Base-by-base conservation (phyloP, 768 basidiomycete genomes). In the Pluteus cervinus region DNA sequence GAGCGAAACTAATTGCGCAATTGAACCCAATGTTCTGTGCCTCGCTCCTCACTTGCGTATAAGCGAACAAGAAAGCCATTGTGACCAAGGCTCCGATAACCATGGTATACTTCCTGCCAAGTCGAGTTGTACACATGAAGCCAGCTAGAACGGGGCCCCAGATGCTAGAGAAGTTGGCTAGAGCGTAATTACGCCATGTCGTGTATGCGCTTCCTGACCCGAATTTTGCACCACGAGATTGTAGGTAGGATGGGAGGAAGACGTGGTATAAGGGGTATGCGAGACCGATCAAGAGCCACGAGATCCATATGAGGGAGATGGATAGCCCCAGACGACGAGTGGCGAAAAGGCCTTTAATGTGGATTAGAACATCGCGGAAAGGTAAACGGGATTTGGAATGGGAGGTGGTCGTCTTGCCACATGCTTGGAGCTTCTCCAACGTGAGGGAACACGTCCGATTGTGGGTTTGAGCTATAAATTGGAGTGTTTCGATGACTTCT, bases 231-330 rank as follows among this genome's bases (percentile, higher is more conserved):
- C 61, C 53, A 21, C 58, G 63, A 11, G 58, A 53, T 22, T 50
- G 54, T 15, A 75, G 64, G 44, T 73, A 73, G 1, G 71, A 52
- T 3, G 75, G 68, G 16, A 78, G 58, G 55, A 76, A 78, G 3
- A 60, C 51, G 39, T 62, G 74, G 57, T 68, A 75, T 2, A 77
- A 57, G 4, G 76, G 76, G 45, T 71, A 76, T 5, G 71, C 73
- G 1, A 75, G 62, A 6, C 75, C 75, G 24, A 40, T 40, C 31
- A 33, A 75, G 68, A 18, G 70, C 46, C 23, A 62, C 71, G 57
- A 21, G 1, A 36, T 40, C 24, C 5, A 16, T 14, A 17, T 10
- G 16, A 8, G 8, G 14, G 5, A 22, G 23, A 10, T 21, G 12
- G 21, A 17, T 26, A 15, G 8, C 15, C 66, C 2, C 66, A 59